Evolutionary conservation across 2,329 filamentous ascomycete genomes (phyloP), one percentile per base, ranked within the genome.

Genomic region (Geosmithia morbida): DNA sequence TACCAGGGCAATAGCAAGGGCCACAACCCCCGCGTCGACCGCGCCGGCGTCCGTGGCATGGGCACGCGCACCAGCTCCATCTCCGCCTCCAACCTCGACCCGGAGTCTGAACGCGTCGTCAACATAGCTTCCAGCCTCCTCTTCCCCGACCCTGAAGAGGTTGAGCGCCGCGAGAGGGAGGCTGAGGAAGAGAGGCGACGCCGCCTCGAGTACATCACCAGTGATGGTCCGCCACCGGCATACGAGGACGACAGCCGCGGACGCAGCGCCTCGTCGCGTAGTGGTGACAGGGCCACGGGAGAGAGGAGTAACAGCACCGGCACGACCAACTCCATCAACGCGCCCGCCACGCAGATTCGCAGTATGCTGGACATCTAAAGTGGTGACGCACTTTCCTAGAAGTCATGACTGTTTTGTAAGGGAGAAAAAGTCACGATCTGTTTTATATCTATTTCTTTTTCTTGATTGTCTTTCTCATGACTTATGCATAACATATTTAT

Each of bases 331-430:
- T 76, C 72, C 5, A 60, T 70, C 13, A 63, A 57, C 7, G 64
- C 58, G n/a, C 68, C 67, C 47, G 72, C 74, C n/a, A 72, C 76
- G 55, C 68, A 75, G 54, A 61, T 78, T 6, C 66, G 63, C 54
- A 79, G 75, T 55, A 79, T 79, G 75, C 53, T 79, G 53, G 75
- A 79, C 54, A 55, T 79, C 14, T 79, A 59, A 29, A 43, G 29
- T 11, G 6, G 14, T 11, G 29, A 11, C 7, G 11, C 11, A 37
- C 3, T 11, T 13, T 3, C 10, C 33, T 11, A 37, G 13, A 37
- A 37, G 33, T 37, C 33, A 37, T 37, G 33, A 7, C 13, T 11
- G 5, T 37, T 26, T 26, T 26, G 4, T 26, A 26, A 26, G 22
- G 8, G 8, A 26, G 8, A 26, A 26, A 26, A 4, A 41, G 39